A percentile compares a stretch with the other conserved stretches of the same genome.
phyloP scores from a whole-genome alignment of 2,329 filamentous ascomycete genomes.

The Magnaporthiopsis poae region DNA sequence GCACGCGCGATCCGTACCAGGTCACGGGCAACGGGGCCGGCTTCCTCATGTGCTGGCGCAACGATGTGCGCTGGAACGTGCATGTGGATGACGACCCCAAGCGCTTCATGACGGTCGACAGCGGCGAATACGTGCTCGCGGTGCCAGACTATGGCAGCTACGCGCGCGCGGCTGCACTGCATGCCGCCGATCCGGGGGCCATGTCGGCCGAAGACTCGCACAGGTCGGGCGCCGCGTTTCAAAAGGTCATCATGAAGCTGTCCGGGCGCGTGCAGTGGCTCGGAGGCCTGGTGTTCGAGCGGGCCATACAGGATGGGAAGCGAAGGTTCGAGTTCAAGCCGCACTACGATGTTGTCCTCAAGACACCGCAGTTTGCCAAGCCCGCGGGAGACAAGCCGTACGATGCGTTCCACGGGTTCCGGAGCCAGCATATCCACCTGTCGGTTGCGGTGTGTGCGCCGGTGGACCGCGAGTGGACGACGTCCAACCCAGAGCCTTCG shows the following conservation, averaged over 20 bases:
- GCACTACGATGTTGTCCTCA: conserved; percentile 84
- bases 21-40: conserved; percentile 88
- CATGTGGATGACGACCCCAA: conserved; percentile 78
- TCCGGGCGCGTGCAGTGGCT: conserved; percentile 93
- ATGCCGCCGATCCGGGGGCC: conserved; percentile 45
- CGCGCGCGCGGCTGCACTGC: conserved; percentile 55
- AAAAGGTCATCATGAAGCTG: conserved; percentile 97
- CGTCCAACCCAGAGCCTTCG: conserved; percentile 63
- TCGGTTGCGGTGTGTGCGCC: conserved; percentile 87
- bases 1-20: conserved; percentile 81
- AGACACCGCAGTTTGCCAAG: conserved; percentile 66
- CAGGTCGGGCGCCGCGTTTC: conserved; percentile 74
- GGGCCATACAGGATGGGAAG: conserved; percentile 59
- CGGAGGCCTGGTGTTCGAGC: conserved; percentile 84
- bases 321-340: conserved; percentile 82
- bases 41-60: conserved; percentile 97
- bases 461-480: conserved; percentile 74
- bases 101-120: conserved; percentile 90
- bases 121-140: conserved; percentile 87
- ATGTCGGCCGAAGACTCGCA: conserved; percentile 53
- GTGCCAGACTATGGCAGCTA: conserved; percentile 88
- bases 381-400: conserved; percentile 49
- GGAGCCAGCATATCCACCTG: conserved; percentile 91
- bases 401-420: conserved; percentile 92
- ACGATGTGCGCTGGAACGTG: conserved; percentile 80